Base-by-base conservation (phyloP, 768 basidiomycete genomes). In the Psilocybe subaeruginosa region DNA sequence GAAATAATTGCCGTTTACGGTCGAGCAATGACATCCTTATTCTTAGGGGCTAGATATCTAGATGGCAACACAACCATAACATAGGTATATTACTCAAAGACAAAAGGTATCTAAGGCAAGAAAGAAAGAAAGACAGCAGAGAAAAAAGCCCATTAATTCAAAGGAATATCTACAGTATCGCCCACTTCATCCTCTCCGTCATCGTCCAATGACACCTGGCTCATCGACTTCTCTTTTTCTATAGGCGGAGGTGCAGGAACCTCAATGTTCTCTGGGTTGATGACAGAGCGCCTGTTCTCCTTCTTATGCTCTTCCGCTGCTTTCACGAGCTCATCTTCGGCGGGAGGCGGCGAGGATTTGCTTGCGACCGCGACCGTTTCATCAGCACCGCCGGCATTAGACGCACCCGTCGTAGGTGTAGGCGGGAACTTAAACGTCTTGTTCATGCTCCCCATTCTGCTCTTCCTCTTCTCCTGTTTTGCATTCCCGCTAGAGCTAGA, bases 221-320 rank as follows among this genome's bases (percentile, higher is more conserved):
- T 75, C 62, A 76, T 69, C 55, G 76, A 70, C 35, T 74, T 76
- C 72, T 92, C 89, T 74, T 93, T 92, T 70, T 90, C 88, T 12
- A 91, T 81, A 0, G 89, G 90, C 27, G 91, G 90, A 3, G 92
- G 92, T 0, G 91, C 87, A 3, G 90, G 91, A 5, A 93, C 88
- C 69, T 93, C 90, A 11, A 90, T 88, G 55, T 78, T 86, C 23
- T 85, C 81, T 2, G 88, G 86, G 17, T 85, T 80, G 23, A 88
- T 77, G 3, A 87, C 74, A 39, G 72, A 66, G 23, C 55, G 65
- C 23, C 65, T 56, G 29, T 62, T 62, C 52, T 60, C 62, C 11
- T 55, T 66, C 33, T 50, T 54, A 39, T 51, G 50, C 29, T 3
- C 33, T 7, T 49, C 55, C 12, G 52, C 54, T 16, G 33, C 27